Percentiles rank a stretch among this genome's conserved stretches.
These are phyloP conservation scores for Populus deltoides DNA, from an alignment of 345 rosid genomes.

Conservation along the genomic window DNA sequence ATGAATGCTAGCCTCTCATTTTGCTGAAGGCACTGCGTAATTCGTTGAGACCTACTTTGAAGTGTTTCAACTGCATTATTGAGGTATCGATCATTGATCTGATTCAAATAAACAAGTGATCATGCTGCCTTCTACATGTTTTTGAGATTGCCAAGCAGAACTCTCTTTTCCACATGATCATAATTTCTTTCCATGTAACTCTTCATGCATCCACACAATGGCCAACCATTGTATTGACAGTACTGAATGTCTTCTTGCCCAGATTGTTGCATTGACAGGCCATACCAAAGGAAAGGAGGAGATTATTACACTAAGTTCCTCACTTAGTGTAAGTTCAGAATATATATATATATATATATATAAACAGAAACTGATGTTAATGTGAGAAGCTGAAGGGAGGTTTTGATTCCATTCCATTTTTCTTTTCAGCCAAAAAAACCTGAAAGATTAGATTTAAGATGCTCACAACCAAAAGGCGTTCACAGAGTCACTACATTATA, in stretches of 20 bases:
- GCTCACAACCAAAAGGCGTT: neutral
- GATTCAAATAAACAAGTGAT: neutral
- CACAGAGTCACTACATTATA: neutral
- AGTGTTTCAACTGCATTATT: neutral
- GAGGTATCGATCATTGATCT: neutral
- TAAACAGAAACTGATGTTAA: neutral
- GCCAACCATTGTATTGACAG: neutral
- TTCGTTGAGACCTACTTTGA: neutral
- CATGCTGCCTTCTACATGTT: neutral
- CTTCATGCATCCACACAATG: neutral
- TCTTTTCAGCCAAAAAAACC: neutral
- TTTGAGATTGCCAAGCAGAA: neutral
- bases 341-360: too few species aligned
- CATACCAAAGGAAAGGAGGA: too few species aligned
- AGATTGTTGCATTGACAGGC: too few species aligned
- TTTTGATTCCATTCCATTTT: neutral
- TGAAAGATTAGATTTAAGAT: neutral
- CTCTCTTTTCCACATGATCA: neutral
- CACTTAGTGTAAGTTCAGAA: too few species aligned
- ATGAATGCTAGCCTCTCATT: neutral
- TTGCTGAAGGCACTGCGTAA: neutral
- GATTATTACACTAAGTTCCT: too few species aligned
- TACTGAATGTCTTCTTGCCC: neutral
- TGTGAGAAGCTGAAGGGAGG: neutral
- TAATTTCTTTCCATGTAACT: neutral